A percentile compares a stretch with the other conserved stretches of the same genome.
Evolutionary conservation across 2,329 filamentous ascomycete genomes (phyloP).

Genomic region (Colletotrichum magnum): DNA sequence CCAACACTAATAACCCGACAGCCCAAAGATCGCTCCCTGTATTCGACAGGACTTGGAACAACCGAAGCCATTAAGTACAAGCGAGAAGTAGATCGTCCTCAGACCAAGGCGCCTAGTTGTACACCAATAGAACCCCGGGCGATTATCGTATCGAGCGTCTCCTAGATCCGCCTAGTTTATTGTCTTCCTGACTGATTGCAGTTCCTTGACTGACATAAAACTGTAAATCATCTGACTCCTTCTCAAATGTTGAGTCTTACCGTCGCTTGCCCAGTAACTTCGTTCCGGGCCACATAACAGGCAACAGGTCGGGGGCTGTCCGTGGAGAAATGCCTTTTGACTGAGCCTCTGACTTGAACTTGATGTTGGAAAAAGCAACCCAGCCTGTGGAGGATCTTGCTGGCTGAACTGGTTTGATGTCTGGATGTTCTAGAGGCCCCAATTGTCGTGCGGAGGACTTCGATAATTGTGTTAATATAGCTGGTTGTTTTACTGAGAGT

Average conservation of each 20-base stretch:
- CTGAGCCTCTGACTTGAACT: neutral
- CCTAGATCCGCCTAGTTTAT: too few relatives aligned
- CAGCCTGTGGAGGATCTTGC: neutral
- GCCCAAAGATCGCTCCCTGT: slow-evolving; percentile 50
- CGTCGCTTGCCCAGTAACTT: neutral
- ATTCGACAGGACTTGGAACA: slow-evolving; percentile 50
- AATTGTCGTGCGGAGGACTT: too few relatives aligned
- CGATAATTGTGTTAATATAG: too few relatives aligned
- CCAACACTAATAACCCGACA: neutral
- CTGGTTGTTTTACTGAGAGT: too few relatives aligned
- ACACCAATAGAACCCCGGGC: too few relatives aligned
- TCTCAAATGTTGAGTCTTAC: neutral
- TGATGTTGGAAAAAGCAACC: neutral
- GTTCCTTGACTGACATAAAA: neutral
- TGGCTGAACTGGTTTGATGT: neutral
- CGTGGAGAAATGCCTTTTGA: neutral
- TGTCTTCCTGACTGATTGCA: too few relatives aligned
- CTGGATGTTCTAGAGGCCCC: too few relatives aligned
- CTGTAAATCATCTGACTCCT: neutral
- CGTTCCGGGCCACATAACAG: neutral
- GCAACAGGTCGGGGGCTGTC: neutral
- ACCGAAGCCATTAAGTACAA: slow-evolving; percentile 17
- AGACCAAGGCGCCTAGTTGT: too few relatives aligned
- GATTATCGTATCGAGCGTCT: neutral
- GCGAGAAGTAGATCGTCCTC: too few relatives aligned